Base-by-base conservation (phyloP, 2,329 filamentous ascomycete species). In the Cladosporium sp. region DNA sequence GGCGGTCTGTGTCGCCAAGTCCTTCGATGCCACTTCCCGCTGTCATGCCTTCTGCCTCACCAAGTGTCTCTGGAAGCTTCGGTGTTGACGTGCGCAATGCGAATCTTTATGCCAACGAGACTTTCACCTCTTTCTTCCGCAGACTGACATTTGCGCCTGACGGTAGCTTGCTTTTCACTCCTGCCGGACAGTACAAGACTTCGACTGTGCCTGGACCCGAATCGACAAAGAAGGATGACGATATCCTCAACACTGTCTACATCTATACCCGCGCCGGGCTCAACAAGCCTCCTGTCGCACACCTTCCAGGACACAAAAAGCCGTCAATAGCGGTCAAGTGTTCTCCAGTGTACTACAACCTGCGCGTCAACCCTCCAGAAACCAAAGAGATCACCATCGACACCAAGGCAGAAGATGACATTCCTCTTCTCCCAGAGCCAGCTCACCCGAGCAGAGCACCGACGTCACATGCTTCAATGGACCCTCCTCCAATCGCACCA, bases 301-400 rank as follows among this genome's bases (percentile, higher is more conserved):
- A 97, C 74, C 82, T 99, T 6, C 94, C 94, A 0, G 94, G 94
- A 1, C 93, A 97, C 75, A 99, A 97, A 80, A 99, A 99, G 74
- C 94, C 94, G 0, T 97, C 94, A 0, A 90, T 99, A 11, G 94
- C 92, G 1, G 90, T 99, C 60, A 90, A 90, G 70, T 99, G 94
- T 72, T 99, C 93, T 14, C 94, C 94, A 0, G 76, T 96, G 22
- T 87, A 90, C 66, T 99, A 97, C 74, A 90, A 87, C 0, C 78
- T 95, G 20, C 86, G 94, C 40, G 85, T 88, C 67, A 76, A 80
- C 0, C 75, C 82, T 9, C 64, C 68, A 17, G 85, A 87, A 3
- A 96, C 92, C 1, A 92, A 89, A 66, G 87, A 96, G 68, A 95
- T 99, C 65, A 96, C 91, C 0, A 91, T 99, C 62, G 94, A 99